Evolutionary conservation across 164 flowering plant genomes (phyloP), one percentile per base, ranked within the genome.

Genomic region (Berberis thunbergii): DNA sequence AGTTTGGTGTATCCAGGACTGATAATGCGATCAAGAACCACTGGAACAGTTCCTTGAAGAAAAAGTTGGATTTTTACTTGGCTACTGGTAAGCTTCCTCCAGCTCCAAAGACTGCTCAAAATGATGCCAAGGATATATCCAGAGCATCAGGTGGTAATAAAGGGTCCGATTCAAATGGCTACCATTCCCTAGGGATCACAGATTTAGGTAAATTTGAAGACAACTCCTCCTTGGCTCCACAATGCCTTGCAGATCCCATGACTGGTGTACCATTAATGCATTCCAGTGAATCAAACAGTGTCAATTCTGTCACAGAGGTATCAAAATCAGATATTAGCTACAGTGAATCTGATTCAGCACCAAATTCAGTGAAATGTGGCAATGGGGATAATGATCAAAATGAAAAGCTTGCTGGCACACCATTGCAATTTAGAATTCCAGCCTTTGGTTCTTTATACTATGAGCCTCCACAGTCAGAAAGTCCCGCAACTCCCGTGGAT

Each of bases 11-110:
- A 43, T 77, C 72, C 86, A 94, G 99, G 87, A 95, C 97, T 64
- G 97, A 95, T 62, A 95, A 91, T 67, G 76, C 97, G 60, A 95
- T 91, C 72, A 91, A 91, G 84, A 95, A 95, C 76, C 99, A 91
- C 73, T 95, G 97, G 99, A 91, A 91, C 76, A 95, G 97, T 74
- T 91, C 96, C 61, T 75, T 95, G 70, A 91, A 84, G 87, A 89
- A 89, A 70, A 87, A 91, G 71, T 57, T 86, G 55, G 94, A 87
- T 70, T 86, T 85, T 73, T 88, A 86, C 69, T 59, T 84, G 75
- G 84, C 81, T 49, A 84, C 88, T 43, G 97, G 93, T 54, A 78
- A 78, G 59, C 89, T 88, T 67, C 93, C 84, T 5, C 84, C 90
- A 39, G 75, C 64, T 69, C 55, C 79, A 11, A 87, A 78, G 66